Conservation (phyloP, 2,329 filamentous ascomycete species). For the Exophiala sideris region DNA sequence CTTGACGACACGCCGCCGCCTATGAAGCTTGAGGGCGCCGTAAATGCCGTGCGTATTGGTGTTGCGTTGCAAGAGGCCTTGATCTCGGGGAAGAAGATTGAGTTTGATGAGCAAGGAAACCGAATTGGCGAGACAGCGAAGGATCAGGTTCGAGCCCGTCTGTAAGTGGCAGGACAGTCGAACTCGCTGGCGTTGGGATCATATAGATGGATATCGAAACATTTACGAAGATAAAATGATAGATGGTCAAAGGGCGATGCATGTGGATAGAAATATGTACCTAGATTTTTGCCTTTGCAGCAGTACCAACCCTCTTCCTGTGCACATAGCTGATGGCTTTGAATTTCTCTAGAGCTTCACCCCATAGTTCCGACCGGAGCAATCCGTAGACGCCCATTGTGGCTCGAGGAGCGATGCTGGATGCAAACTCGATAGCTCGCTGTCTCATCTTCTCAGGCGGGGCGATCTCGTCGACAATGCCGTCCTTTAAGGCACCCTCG, state of each 20-base stretch:
- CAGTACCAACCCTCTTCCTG: conserved; percentile 41
- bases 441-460: conserved; percentile 50
- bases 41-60: conserved; percentile 58
- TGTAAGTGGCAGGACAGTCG: background rate
- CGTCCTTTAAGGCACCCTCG: conserved; percentile 49
- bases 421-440: conserved; percentile 44
- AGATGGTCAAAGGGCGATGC: too few species aligned
- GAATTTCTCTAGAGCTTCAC: conserved; percentile 51
- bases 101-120: conserved; percentile 55
- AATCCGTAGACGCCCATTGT: conserved; percentile 48
- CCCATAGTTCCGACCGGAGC: conserved; percentile 52
- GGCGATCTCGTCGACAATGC: conserved; percentile 53
- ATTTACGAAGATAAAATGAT: too few species aligned
- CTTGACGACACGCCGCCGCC: conserved; percentile 56
- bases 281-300: conserved; percentile 50
- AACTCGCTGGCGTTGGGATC: too few species aligned
- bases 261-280: too few species aligned
- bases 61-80: conserved; percentile 57
- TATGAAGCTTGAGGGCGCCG: conserved; percentile 55
- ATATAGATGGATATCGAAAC: too few species aligned
- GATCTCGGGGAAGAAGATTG: conserved; percentile 54
- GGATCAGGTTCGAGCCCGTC: background rate
- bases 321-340: conserved; percentile 54
- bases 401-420: conserved; percentile 39
- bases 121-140: conserved; percentile 31